These are phyloP conservation scores for Hanseniaspora hatyaiensis DNA, from an alignment of 805 yeast species.

Conservation along the genomic window DNA sequence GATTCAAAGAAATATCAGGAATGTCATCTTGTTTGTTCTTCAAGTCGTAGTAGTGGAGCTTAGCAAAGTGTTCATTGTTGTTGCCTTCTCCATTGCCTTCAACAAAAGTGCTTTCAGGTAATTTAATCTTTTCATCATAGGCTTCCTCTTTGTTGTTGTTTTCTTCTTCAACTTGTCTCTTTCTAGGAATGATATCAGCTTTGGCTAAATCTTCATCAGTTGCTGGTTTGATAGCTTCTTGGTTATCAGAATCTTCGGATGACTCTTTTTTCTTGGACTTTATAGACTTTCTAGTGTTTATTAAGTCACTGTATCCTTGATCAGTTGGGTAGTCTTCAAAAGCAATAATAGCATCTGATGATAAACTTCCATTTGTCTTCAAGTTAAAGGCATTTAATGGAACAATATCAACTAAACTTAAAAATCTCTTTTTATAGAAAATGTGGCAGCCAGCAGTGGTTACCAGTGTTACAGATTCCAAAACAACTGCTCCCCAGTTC, in stretches of 20 bases:
- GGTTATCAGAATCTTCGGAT: constrained; percentile 19
- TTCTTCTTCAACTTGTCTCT: constrained; percentile 12
- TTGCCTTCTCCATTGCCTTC: background rate
- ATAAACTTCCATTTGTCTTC: background rate
- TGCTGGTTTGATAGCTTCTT: constrained; percentile 23
- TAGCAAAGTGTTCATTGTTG: background rate
- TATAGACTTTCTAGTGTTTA: constrained; percentile 36
- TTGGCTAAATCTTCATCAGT: constrained; percentile 25
- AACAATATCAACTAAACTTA: constrained; percentile 54
- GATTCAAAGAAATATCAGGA: constrained; percentile 13
- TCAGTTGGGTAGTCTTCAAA: constrained; percentile 46
- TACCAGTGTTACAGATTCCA: constrained; percentile 51
- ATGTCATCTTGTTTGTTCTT: background rate
- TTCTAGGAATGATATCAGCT: constrained; percentile 25
- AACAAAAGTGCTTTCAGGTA: constrained; percentile 14
- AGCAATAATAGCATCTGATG: constrained; percentile 31
- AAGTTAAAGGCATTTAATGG: constrained; percentile 46
- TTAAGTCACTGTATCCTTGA: constrained; percentile 51
- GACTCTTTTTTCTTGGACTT: constrained; percentile 21
- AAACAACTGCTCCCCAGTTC: constrained; percentile 65
- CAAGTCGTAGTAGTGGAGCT: constrained; percentile 13
- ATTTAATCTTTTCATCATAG: background rate
- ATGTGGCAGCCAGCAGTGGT: constrained; percentile 50
- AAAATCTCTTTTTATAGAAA: constrained; percentile 46
- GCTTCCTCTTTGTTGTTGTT: background rate